These are phyloP conservation scores for Porogramme epimiltina DNA, from an alignment of 1,284 basidiomycete genomes.

Conservation along the genomic window DNA sequence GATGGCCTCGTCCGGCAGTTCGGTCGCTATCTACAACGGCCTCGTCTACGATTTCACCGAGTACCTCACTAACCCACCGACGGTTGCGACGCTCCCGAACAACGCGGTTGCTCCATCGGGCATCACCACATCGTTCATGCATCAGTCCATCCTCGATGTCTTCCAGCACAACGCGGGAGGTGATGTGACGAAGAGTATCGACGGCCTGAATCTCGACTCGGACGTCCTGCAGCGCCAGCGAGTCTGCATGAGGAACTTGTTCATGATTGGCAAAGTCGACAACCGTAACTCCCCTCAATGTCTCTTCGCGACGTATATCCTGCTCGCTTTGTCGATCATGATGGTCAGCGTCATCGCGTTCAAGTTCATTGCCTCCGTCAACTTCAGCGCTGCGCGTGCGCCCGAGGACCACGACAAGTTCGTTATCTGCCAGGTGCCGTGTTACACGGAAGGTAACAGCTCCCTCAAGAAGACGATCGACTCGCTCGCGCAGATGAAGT, in stretches of 20 bases:
- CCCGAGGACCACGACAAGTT: conserved; percentile 99
- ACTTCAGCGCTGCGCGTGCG: conserved; percentile 80
- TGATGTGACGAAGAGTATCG: conserved; percentile 84
- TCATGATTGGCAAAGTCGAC: conserved; percentile 91
- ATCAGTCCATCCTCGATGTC: conserved; percentile 70
- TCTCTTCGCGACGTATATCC: conserved; percentile 89
- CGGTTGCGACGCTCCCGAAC: conserved; percentile 57
- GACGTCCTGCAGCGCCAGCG: conserved; percentile 80
- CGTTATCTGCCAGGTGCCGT: conserved; percentile 97
- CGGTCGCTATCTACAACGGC: conserved; percentile 82
- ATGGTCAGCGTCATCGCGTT: conserved; percentile 98
- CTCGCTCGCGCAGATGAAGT: conserved; percentile 91
- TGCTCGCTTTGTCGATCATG: conserved; percentile 86
- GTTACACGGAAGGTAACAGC: conserved; percentile 94
- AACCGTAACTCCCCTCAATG: conserved; percentile 91
- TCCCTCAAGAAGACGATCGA: conserved; percentile 92
- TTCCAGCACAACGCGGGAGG: conserved; percentile 83
- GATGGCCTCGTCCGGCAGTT: conserved; percentile 65
- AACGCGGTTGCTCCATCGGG: conserved; percentile 47
- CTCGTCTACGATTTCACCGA: conserved; percentile 88
- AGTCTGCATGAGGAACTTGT: conserved; percentile 90
- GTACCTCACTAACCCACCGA: conserved; percentile 66
- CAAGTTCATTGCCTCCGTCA: conserved; percentile 96
- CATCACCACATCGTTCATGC: conserved; percentile 80
- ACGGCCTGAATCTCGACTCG: conserved; percentile 65